Evolutionary conservation across 208 protist species (phyloP), one percentile per base, ranked within the genome.

Genomic region (Herpetomonas tarakana): DNA sequence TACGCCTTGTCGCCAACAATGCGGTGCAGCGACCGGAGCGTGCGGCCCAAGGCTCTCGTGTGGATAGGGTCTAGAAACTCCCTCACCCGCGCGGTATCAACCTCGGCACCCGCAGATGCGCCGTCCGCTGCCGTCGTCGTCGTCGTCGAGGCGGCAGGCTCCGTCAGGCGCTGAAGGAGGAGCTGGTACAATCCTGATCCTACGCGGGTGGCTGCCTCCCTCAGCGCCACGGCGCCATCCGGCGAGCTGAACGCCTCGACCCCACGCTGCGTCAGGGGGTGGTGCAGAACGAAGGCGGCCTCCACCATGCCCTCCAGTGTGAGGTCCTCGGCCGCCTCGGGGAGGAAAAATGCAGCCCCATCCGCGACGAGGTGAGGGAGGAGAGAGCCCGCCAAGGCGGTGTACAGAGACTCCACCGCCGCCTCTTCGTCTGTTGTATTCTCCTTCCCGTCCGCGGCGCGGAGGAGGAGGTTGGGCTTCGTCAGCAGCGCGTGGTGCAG

Each of bases 41-140:
- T 29, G 3, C 27, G 21, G 3, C 54, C 55, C 68, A 59, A 68
- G 4, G 68, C 68, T 18, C 41, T 30, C 11, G 66, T 29, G 47
- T 79, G 73, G 16, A 28, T 11, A 4, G 73, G 66, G 29, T 74
- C 73, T 6, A 79, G 44, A 46, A 54, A 65, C 64, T 71, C 64
- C 24, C 45, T 49, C 21, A 54, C 31, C 3, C 29, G n/a, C n/a
- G 21, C n/a, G 4, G 14, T n/a, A 4, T 25, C 18, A 9, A n/a
- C 1, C 35, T 26, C 27, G 2, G 2, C 46, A 11, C 31, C 54
- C 3, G 45, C 38, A 6, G 11, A 24, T 3, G 59, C 53, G 7
- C 0, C 50, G 12, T 24, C 53, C 1, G 16, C 41, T 21, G 35
- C 53, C 11, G 35, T 52, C 26, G 52, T 47, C 28, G 51, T 49